Percentiles rank a stretch among this genome's conserved stretches.
Evolutionary conservation across 208 protist species (phyloP).

Genomic region (Leishmania aethiopica): DNA sequence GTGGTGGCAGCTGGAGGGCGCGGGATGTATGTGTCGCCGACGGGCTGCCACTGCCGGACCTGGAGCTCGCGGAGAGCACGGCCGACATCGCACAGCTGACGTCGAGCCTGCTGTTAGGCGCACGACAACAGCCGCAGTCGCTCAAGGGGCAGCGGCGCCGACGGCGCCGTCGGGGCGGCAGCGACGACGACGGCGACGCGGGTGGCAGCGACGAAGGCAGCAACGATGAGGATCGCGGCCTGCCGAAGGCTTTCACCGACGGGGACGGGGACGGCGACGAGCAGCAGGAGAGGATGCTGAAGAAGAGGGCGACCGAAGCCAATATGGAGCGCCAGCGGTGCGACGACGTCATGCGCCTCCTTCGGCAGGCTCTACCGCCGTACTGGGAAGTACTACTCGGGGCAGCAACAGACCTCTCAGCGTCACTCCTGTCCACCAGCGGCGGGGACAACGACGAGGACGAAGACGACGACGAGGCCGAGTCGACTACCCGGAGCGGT

Average conservation of each 20-base stretch:
- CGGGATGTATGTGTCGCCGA: neutral
- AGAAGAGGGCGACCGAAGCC: neutral
- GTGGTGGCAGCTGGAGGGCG: conserved; percentile 3
- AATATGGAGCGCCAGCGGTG: neutral
- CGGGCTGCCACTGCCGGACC: conserved; percentile 17
- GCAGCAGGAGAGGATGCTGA: neutral
- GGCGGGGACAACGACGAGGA: conserved; percentile 12
- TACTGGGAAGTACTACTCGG: conserved; percentile 47
- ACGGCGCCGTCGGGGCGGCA: neutral
- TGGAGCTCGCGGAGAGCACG: conserved; percentile 28
- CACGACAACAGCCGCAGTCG: neutral
- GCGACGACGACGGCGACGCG: conserved; percentile 5
- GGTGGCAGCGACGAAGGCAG: neutral
- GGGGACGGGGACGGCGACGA: conserved; percentile 4
- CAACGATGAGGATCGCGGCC: conserved; percentile 4
- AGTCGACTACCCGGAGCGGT: neutral
- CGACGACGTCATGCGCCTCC: conserved; percentile 23
- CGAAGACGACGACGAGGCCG: neutral
- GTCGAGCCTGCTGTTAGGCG: neutral
- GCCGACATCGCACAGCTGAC: conserved; percentile 20
- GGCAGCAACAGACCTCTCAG: conserved; percentile 7
- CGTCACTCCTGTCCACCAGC: neutral
- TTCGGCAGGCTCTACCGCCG: conserved; percentile 21
- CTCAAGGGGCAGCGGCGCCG: neutral
- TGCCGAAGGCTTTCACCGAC: neutral